A percentile compares a stretch with the other conserved stretches of the same genome.
These are phyloP conservation scores for Claviceps lovelessii DNA, from an alignment of 2,329 filamentous ascomycete species.

Conservation along the genomic window DNA sequence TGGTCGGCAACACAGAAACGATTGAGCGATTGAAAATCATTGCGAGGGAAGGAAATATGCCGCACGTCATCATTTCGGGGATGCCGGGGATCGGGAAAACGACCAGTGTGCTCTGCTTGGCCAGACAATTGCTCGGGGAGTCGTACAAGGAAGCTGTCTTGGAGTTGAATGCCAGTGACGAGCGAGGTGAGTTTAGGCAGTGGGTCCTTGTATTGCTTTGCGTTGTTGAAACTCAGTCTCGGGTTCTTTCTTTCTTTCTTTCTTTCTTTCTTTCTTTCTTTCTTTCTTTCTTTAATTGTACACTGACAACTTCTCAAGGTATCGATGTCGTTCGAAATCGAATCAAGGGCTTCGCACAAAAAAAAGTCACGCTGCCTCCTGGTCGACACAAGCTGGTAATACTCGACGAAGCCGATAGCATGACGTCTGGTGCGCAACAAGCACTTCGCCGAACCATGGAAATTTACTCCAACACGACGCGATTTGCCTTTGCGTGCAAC, in stretches of 20 bases:
- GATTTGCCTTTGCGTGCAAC: constrained; percentile 97
- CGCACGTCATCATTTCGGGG: constrained; percentile 96
- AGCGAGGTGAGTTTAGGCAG: constrained; percentile 46
- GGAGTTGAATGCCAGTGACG: constrained; percentile 91
- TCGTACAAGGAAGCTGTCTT: constrained; percentile 95
- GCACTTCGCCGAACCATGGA: constrained; percentile 94
- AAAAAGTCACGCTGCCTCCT: constrained; percentile 86
- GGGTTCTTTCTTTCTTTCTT: background rate
- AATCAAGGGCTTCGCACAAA: constrained; percentile 97
- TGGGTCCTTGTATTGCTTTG: background rate
- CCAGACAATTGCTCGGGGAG: constrained; percentile 78
- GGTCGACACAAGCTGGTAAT: constrained; percentile 95
- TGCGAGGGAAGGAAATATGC: constrained; percentile 97
- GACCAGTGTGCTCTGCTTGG: constrained; percentile 84
- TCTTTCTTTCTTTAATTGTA: no score
- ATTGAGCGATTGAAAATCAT: constrained; percentile 97
- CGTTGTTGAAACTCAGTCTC: no score
- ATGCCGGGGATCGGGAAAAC: constrained; percentile 99
- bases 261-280: background rate
- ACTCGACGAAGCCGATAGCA: constrained; percentile 93
- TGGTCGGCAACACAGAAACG: constrained; percentile 95
- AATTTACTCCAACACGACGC: constrained; percentile 90
- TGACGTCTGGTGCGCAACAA: constrained; percentile 94
- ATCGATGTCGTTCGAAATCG: constrained; percentile 95
- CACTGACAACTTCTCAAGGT: constrained; percentile 29